These are phyloP conservation scores for Nitzschia inconspicua DNA, from an alignment of 108 stramenopile species.

Conservation along the genomic window DNA sequence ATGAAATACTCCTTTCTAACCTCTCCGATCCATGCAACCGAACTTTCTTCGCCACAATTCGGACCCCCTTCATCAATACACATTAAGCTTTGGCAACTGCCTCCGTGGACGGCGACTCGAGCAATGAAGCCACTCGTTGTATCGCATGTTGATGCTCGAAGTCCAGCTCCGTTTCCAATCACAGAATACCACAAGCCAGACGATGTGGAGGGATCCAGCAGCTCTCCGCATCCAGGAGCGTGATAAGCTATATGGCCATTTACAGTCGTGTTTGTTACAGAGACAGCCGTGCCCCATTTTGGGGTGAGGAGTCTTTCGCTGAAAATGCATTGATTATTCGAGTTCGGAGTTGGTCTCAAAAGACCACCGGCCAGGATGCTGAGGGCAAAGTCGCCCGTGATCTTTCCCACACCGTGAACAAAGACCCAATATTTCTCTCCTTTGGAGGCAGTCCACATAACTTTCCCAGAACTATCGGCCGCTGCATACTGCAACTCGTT, in stretches of 20 bases:
- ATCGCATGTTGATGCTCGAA: slow-evolving; percentile 9
- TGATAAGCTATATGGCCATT: no score
- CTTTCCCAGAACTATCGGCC: not conserved
- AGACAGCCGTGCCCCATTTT: no score
- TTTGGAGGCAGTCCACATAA: not conserved
- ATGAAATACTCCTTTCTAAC: slow-evolving; percentile 6
- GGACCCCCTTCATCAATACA: slow-evolving; percentile 15
- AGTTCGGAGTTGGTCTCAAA: no score
- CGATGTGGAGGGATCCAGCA: no score
- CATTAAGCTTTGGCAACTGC: slow-evolving; percentile 1
- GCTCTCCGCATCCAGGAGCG: no score
- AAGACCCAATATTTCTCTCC: not conserved
- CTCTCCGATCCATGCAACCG: slow-evolving; percentile 17
- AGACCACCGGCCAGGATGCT: no score
- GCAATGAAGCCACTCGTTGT: slow-evolving; percentile 7
- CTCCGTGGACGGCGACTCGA: slow-evolving; percentile 9
- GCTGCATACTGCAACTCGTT: no score
- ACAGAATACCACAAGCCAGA: slow-evolving; percentile 19
- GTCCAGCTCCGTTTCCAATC: slow-evolving; percentile 4
- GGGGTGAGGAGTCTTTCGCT: no score
- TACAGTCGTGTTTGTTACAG: no score
- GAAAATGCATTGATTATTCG: no score
- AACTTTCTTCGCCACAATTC: slow-evolving; percentile 11
- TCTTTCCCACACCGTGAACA: not conserved
- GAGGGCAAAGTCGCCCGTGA: not conserved